Conservation (phyloP, 768 basidiomycete genomes). For the Amanita subjunquillea region DNA sequence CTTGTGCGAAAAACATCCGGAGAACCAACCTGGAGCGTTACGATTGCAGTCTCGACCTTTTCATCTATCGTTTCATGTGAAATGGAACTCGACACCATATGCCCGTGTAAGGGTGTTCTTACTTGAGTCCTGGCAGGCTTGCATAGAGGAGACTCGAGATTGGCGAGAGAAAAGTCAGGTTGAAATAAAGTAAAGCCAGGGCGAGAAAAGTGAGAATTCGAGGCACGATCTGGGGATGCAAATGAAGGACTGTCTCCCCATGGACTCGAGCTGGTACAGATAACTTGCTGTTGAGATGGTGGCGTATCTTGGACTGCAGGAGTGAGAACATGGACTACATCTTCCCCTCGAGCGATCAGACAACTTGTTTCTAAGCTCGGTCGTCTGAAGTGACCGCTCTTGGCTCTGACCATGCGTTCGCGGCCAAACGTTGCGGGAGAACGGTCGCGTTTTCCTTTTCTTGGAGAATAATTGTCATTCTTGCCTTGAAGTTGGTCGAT, state of each 20-base stretch:
- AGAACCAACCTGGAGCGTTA: background rate
- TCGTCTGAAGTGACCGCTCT: slow-evolving; percentile 1
- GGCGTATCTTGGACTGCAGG: background rate
- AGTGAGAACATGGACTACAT: background rate
- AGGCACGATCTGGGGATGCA: background rate
- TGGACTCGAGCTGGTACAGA: background rate
- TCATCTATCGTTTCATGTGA: background rate
- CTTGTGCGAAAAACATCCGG: background rate
- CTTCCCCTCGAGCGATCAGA: background rate
- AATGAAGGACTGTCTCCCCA: background rate
- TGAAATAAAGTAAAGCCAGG: background rate
- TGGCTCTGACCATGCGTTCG: slow-evolving; percentile 1
- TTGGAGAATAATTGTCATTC: background rate
- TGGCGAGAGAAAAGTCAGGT: background rate
- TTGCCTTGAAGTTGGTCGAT: slow-evolving; percentile 1
- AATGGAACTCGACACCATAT: background rate
- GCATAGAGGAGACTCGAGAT: background rate
- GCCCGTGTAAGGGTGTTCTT: background rate
- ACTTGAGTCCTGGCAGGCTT: background rate
- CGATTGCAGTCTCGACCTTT: background rate
- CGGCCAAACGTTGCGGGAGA: background rate
- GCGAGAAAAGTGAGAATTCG: too few species aligned
- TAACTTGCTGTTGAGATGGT: background rate
- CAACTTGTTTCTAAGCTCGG: slow-evolving; percentile 1
- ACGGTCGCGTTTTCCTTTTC: background rate